Conservation (phyloP, 2,329 filamentous ascomycete genomes). For the Fusarium mundagurra region DNA sequence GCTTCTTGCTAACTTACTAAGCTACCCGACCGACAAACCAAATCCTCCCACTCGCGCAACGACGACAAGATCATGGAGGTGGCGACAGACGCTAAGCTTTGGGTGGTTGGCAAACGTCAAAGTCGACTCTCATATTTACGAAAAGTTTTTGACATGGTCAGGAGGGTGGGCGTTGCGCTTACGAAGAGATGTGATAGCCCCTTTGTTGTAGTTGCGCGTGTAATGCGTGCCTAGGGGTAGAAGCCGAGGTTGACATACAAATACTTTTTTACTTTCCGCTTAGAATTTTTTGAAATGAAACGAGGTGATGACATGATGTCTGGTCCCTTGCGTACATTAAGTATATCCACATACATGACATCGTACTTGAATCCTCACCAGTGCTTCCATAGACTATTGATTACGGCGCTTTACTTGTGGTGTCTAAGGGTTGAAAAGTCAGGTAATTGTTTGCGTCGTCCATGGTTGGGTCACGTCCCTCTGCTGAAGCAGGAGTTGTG, state of each 20-base stretch:
- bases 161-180: conserved; percentile 61
- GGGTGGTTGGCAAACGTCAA: conserved; percentile 58
- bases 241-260: conserved; percentile 67
- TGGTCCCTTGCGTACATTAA: background rate
- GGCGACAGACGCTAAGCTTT: conserved; percentile 55
- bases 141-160: conserved; percentile 67
- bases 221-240: conserved; percentile 60
- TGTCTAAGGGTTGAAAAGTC: background rate
- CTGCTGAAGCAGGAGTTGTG: background rate
- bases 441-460: background rate
- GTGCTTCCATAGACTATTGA: background rate
- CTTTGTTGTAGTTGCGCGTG: conserved; percentile 62
- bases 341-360: background rate
- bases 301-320: conserved; percentile 39
- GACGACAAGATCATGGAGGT: conserved; percentile 57
- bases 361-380: background rate
- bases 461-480: background rate
- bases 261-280: conserved; percentile 57
- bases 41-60: conserved; percentile 48
- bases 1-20: conserved; percentile 40
- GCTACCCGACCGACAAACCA: conserved; percentile 46
- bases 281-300: conserved; percentile 48
- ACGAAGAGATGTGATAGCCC: conserved; percentile 58
- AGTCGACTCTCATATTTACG: conserved; percentile 64
- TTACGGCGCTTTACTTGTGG: background rate